These are phyloP conservation scores for Dothideomycetes sp. DNA, from an alignment of 2,329 filamentous ascomycete species.

Conservation along the genomic window DNA sequence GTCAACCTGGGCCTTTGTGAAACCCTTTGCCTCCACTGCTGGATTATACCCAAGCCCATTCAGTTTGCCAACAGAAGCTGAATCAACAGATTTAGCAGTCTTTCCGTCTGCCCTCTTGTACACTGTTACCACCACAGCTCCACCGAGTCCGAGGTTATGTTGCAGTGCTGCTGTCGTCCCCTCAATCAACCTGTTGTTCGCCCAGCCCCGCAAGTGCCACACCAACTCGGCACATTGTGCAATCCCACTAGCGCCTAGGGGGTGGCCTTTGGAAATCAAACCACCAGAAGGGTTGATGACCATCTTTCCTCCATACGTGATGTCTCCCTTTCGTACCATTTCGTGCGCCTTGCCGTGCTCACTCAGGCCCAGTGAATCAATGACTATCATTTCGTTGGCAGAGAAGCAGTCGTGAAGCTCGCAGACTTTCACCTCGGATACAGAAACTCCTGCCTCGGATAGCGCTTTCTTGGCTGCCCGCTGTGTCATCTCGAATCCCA, in stretches of 20 bases:
- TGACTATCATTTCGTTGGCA: slow-evolving; percentile 82
- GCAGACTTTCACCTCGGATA: slow-evolving; percentile 67
- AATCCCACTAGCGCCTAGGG: slow-evolving; percentile 85
- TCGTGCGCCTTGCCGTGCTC: slow-evolving; percentile 81
- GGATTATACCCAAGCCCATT: slow-evolving; percentile 82
- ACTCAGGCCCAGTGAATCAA: slow-evolving; percentile 73
- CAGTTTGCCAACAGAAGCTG: slow-evolving; percentile 51
- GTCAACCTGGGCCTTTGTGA: slow-evolving; percentile 65
- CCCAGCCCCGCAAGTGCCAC: slow-evolving; percentile 93
- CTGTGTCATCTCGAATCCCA: slow-evolving; percentile 79
- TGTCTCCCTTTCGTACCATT: slow-evolving; percentile 74
- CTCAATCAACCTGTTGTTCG: slow-evolving; percentile 69
- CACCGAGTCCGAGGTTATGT: slow-evolving; percentile 87
- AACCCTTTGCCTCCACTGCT: slow-evolving; percentile 77
- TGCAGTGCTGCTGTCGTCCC: slow-evolving; percentile 67
- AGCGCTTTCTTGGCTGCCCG: slow-evolving; percentile 60
- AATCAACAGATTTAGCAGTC: slow-evolving; percentile 48
- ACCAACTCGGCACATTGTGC: slow-evolving; percentile 92
- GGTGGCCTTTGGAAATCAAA: slow-evolving; percentile 91
- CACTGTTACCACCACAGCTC: slow-evolving; percentile 80
- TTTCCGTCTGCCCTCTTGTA: slow-evolving; percentile 75
- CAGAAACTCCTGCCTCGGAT: slow-evolving; percentile 55
- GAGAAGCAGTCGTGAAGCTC: slow-evolving; percentile 97
- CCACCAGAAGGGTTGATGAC: slow-evolving; percentile 91
- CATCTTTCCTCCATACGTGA: slow-evolving; percentile 76